Base-by-base conservation (phyloP, 306 rosid species). In the Crataegus laevigata region DNA sequence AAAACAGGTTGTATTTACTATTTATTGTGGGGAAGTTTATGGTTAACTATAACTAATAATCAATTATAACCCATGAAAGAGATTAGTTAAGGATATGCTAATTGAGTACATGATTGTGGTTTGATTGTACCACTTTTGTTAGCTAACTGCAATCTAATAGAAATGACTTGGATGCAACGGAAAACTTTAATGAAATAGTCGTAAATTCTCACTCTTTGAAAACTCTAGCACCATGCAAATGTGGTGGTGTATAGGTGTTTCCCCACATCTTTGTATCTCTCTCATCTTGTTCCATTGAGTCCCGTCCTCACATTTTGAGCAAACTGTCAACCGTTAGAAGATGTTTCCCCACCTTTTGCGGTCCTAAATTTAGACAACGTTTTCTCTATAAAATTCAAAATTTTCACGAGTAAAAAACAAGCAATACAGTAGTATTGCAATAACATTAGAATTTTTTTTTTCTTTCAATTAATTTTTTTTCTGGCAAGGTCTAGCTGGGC, bases 341-440 rank as follows among this genome's bases (percentile, higher is more conserved):
- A 73, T 24, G 88, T 87, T 45, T 78, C 29, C 8, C 84, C 89
- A 50, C 68, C 25, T 19, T 75, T 32, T 19, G 0, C 65, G 87
- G 13, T 68, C 26, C 82, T 82, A 80, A 76, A 73, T 78, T 86
- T 80, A 80, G 82, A 74, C 55, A 14, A 1, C 8, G 40, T 30
- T 63, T 18, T 17, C 1, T 30, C 6, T 30, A 63, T 60, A 63
- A 17, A 63, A 28, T 17, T 8, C 42, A 7, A 30, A 63, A 63
- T 30, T 30, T 30, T 30, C 42, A 17, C 13, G 26, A 2, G 14
- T n/a, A 26, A 4, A 62, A 63, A 18, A 34, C 29, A 26, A 30
- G 68, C 68, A 30, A 63, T 63, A 63, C 14, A 26, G 1, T 60
- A 63, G 68, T 63, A 17, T 63, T 63, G 68, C 42, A 17, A 3